phyloP scores from a whole-genome alignment of 352 stramenopile species.

The Phytophthora sojae region DNA sequence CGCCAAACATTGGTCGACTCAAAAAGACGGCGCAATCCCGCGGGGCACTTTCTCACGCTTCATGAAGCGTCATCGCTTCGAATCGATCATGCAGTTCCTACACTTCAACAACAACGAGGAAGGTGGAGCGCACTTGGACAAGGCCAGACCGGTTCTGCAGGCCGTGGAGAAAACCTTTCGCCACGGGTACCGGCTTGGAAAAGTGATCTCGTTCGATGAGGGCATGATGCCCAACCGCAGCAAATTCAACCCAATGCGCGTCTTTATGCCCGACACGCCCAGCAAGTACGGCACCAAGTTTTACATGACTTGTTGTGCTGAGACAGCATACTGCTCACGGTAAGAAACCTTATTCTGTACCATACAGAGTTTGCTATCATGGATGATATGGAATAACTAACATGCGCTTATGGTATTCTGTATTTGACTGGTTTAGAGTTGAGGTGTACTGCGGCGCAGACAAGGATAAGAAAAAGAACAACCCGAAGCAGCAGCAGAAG shows the following conservation, averaged over 20 bases:
- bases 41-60: conserved; percentile 24
- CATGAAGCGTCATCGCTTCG: conserved; percentile 25
- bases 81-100: conserved; percentile 23
- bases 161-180: conserved; percentile 29
- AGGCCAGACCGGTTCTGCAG: conserved; percentile 23
- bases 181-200: conserved; percentile 21
- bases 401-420: background rate
- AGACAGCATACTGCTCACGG: conserved; percentile 24
- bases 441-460: background rate
- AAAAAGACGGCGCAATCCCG: conserved; percentile 19
- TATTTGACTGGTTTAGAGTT: background rate
- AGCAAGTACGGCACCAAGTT: conserved; percentile 29
- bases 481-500: too few species aligned
- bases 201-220: conserved; percentile 28
- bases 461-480: background rate
- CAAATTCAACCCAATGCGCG: conserved; percentile 28
- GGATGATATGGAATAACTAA: background rate
- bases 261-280: conserved; percentile 33
- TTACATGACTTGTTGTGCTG: conserved; percentile 29
- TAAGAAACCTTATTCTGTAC: background rate
- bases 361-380: conserved; percentile 11
- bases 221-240: conserved; percentile 28
- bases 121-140: background rate
- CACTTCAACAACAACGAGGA: conserved; percentile 31
- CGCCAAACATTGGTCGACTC: conserved; percentile 11